Base-by-base conservation (phyloP, 768 basidiomycete species). In the Suillus subluteus region DNA sequence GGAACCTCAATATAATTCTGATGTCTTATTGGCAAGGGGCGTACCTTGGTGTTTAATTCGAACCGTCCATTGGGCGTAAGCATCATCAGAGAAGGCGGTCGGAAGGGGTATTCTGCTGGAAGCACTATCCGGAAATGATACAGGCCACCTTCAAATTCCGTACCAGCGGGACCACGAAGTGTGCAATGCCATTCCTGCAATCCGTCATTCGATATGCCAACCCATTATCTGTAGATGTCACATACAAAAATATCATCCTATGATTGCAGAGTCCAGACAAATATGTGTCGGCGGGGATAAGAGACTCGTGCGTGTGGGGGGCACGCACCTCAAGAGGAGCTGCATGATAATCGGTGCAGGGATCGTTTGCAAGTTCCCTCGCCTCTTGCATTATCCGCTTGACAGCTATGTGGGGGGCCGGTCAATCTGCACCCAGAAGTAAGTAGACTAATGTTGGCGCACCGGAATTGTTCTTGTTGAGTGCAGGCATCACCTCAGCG, bases 301-400 rank as follows among this genome's bases (percentile, higher is more conserved):
- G 43, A 18, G 16, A 55, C 54, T 55, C 30, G 63, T 56, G 62
- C 23, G 48, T 38, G 37, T 64, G 43, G 63, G 8, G 65, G 65
- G 41, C n/a, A 72, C 77, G 55, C 59, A 92, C 95, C 91, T 84
- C 96, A 67, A 83, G 87, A 73, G 82, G 95, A 0, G 80, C 89
- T 21, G 96, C 97, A 64, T 87, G 81, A 74, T 97, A 98, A 74
- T 97, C 96, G 1, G 91, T 89, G 62, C 87, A 89, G 65, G 92
- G 88, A 77, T 97, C 96, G 63, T 86, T 88, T 1, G 90, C 88
- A 16, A 98, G 86, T 74, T 99, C 96, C 67, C 88, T 83, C 5
- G 96, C 96, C 79, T 99, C 97, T 76, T 95, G 95, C 90, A 99
- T 92, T 71, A 99, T 98, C 43, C 97, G 89, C 81, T 98, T 98